These are phyloP conservation scores for Antitrichia curtipendula DNA, from an alignment of 225 moss, liverwort and hornwort genomes.

Conservation along the genomic window DNA sequence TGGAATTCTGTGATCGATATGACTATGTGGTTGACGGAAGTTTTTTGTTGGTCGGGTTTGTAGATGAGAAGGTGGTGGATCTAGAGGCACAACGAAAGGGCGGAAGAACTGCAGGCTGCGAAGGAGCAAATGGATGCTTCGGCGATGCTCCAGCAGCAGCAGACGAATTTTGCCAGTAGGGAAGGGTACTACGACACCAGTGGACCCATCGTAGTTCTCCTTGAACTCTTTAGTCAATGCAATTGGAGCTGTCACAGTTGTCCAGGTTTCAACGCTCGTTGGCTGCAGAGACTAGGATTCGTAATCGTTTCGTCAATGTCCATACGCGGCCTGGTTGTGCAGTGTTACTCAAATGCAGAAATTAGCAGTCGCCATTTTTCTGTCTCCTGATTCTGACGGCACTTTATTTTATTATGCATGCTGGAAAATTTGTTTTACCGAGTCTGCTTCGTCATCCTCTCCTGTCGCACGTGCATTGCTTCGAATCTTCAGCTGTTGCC, in stretches of 20 bases:
- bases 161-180: not conserved
- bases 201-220: not conserved
- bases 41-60: not conserved
- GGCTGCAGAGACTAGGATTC: not conserved
- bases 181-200: not conserved
- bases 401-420: not conserved
- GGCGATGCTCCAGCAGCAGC: not conserved
- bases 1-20: not conserved
- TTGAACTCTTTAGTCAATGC: not conserved
- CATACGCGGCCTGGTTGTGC: not conserved
- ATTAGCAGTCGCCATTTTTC: not conserved
- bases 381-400: not conserved
- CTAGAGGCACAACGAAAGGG: constrained; percentile 51
- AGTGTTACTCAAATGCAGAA: not conserved
- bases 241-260: not conserved
- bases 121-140: constrained; percentile 24
- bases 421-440: not conserved
- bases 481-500: not conserved
- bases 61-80: constrained; percentile 53
- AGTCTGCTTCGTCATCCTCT: not conserved
- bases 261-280: not conserved
- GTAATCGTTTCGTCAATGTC: not conserved
- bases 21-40: not conserved
- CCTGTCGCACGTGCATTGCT: not conserved
- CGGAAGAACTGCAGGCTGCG: constrained; percentile 24